Evolutionary conservation across 2,329 filamentous ascomycete species (phyloP).

Genomic region (Stemphylium beticola): DNA sequence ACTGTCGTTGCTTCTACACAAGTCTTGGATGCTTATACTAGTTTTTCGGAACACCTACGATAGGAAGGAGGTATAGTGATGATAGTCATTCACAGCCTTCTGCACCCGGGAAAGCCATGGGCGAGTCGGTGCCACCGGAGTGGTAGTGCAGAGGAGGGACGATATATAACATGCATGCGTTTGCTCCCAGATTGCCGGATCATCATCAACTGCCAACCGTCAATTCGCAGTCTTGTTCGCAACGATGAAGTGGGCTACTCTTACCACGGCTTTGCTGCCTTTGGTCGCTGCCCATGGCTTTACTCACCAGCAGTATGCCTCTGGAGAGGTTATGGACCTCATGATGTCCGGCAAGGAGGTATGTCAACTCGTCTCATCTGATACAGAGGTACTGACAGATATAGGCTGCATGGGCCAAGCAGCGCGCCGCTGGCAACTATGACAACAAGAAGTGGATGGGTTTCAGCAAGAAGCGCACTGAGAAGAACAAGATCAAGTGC

Average conservation of each 20-base stretch:
- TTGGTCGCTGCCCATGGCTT: slow-evolving; percentile 38
- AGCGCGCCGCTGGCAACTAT: slow-evolving; percentile 39
- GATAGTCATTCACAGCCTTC: slow-evolving; percentile 22
- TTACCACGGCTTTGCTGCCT: slow-evolving; percentile 40
- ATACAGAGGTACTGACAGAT: slow-evolving; percentile 13
- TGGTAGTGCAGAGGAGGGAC: slow-evolving; percentile 1
- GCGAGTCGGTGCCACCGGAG: slow-evolving; percentile 8
- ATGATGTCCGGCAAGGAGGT: slow-evolving; percentile 47
- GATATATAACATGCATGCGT: slow-evolving; percentile 22
- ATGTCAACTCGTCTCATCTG: neutral
- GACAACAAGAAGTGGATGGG: slow-evolving; percentile 42
- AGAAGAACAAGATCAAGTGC: slow-evolving; percentile 40
- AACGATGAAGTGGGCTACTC: slow-evolving; percentile 44
- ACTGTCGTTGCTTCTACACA: slow-evolving; percentile 27
- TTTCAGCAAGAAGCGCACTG: slow-evolving; percentile 36
- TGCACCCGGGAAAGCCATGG: slow-evolving; percentile 20
- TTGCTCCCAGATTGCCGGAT: slow-evolving; percentile 19
- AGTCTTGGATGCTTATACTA: slow-evolving; percentile 40
- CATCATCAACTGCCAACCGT: slow-evolving; percentile 31
- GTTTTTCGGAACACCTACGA: slow-evolving; percentile 31
- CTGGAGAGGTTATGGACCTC: slow-evolving; percentile 42
- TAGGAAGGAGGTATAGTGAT: slow-evolving; percentile 41
- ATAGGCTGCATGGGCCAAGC: slow-evolving; percentile 40
- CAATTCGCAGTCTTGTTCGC: slow-evolving; percentile 28
- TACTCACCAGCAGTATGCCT: slow-evolving; percentile 40